Evolutionary conservation across 176 grass and related monocot genomes (phyloP).

Genomic region (Neostapfia colusana): DNA sequence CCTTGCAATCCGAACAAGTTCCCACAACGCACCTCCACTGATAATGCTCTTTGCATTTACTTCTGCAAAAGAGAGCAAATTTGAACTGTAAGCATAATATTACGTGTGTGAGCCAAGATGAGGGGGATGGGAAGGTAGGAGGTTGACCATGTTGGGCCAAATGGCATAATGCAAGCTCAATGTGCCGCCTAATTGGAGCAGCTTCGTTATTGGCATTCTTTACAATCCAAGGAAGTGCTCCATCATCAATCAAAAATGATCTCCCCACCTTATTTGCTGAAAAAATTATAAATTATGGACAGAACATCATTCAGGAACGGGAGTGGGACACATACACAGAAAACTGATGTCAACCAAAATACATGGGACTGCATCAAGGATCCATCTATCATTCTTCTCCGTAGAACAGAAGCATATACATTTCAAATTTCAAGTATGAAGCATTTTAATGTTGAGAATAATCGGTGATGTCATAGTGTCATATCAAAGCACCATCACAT

Average conservation of each 20-base stretch:
- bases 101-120: background rate
- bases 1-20: conserved; percentile 88
- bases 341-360: background rate
- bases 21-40: conserved; percentile 87
- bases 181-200: conserved; percentile 91
- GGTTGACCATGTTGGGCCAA: conserved; percentile 89
- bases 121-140: background rate
- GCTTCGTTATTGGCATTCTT: conserved; percentile 98
- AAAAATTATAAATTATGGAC: conserved; percentile 12
- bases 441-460: background rate
- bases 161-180: conserved; percentile 94
- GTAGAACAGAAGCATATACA: background rate
- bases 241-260: conserved; percentile 95
- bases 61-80: conserved; percentile 52
- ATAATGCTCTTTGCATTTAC: conserved; percentile 88
- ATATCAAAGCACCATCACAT: background rate
- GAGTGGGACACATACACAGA: background rate
- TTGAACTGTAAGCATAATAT: conserved; percentile 16
- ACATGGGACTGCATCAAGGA: background rate
- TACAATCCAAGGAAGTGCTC: conserved; percentile 91
- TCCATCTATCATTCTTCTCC: conserved; percentile 18
- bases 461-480: background rate
- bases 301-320: background rate
- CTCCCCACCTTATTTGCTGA: conserved; percentile 76
- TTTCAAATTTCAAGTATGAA: background rate